Base-by-base conservation (phyloP, 768 basidiomycete species). In the Kwoniella europaea region DNA sequence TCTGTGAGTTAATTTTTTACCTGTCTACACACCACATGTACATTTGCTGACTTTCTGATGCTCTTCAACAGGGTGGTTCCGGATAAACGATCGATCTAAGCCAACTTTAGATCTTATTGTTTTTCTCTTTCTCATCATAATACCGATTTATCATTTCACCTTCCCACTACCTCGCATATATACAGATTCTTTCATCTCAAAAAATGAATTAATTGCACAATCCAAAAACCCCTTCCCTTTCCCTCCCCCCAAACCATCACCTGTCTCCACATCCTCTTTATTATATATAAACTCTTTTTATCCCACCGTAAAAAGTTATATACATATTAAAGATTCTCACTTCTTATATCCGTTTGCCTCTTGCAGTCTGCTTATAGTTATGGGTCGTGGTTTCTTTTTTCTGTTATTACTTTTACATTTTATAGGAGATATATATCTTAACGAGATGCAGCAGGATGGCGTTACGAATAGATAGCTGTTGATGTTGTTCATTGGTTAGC, bases 1-100 rank as follows among this genome's bases (percentile, higher is more conserved):
- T 91, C 94, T 76, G 94, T 93, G 87, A 93, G 92, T 90, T 71
- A 86, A 57, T 85, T n/a, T 46, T 27, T n/a, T 60, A 16, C 54
- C 15, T 43, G 24, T 5, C 22, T 24, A 29, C 27, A 35, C 35
- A n/a, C 0, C 7, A 35, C 7, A 22, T 18, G 24, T 41, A 13
- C n/a, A n/a, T 42, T 46, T 35, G 69, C 56, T 72, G 46, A 71
- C 27, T 44, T 52, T 65, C 35, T 52, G 41, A 35, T 27, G 35
- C 35, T 35, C 7, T 9, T 52, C 53, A 15, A 41, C 55, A 79
- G 80, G 80, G 80, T 78, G 80, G 80, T 62, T 79, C 78, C 75
- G 80, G 78, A 73, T 82, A 82, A 79, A 71, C 75, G 76, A 65
- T 42, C 67, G 41, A 69, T 65, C 63, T 29, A 63, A 50, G 68